These are phyloP conservation scores for Boletellus ananas DNA, from an alignment of 768 basidiomycete species.

Conservation along the genomic window DNA sequence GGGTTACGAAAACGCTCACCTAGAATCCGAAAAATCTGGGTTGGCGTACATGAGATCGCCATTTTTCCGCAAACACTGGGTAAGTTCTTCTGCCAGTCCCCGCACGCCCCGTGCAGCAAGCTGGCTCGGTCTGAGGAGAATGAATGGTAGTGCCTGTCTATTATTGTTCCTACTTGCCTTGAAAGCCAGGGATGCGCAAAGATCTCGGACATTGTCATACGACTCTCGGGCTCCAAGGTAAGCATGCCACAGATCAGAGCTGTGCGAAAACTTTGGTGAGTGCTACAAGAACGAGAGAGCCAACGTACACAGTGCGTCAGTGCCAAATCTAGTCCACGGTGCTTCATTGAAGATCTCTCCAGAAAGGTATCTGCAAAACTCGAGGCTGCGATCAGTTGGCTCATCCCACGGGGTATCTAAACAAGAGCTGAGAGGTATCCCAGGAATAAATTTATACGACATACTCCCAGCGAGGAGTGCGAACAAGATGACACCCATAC, in stretches of 20 bases:
- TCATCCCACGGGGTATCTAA: slow-evolving; percentile 98
- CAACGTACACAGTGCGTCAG: slow-evolving; percentile 57
- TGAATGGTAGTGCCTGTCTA: not conserved
- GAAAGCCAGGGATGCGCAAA: slow-evolving; percentile 69
- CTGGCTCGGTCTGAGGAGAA: slow-evolving; percentile 58
- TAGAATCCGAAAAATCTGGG: slow-evolving; percentile 40
- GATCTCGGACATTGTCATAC: slow-evolving; percentile 61
- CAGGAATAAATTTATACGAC: slow-evolving; percentile 24
- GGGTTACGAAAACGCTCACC: slow-evolving; percentile 26
- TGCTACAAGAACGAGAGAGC: not conserved
- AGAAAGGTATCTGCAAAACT: slow-evolving; percentile 71
- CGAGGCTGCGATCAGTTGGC: slow-evolving; percentile 73
- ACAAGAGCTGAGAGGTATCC: not conserved
- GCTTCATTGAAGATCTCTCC: slow-evolving; percentile 69
- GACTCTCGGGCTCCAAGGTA: slow-evolving; percentile 60
- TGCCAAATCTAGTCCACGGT: slow-evolving; percentile 74
- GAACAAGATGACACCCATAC: slow-evolving; percentile 90
- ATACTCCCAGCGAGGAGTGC: slow-evolving; percentile 87
- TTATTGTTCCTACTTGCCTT: slow-evolving; percentile 40
- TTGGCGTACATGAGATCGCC: slow-evolving; percentile 77
- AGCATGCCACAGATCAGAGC: slow-evolving; percentile 76
- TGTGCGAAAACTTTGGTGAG: slow-evolving; percentile 29
- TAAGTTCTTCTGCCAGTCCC: slow-evolving; percentile 66
- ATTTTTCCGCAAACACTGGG: slow-evolving; percentile 56
- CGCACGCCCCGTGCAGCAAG: slow-evolving; percentile 48